These are phyloP conservation scores for Coemansia sp. DNA, from an alignment of 192 early-diverging fungal species.

Conservation along the genomic window DNA sequence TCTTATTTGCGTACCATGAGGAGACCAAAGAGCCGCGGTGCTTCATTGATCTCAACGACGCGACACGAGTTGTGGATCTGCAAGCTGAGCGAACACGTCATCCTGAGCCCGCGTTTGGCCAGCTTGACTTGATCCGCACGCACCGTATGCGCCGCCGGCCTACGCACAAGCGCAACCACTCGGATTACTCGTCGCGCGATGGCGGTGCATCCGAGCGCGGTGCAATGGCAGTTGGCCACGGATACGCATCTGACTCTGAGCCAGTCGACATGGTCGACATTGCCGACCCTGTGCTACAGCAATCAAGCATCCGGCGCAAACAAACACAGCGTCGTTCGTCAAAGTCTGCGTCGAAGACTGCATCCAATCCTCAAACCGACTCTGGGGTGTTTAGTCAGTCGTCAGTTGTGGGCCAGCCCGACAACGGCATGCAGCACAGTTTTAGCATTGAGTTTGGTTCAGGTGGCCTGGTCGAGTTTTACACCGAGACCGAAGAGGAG, in stretches of 20 bases:
- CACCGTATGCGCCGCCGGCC: conserved; percentile 25
- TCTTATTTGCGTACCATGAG: conserved; percentile 58
- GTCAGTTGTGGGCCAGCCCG: conserved; percentile 12
- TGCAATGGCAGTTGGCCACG: conserved; percentile 18
- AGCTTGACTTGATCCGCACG: conserved; percentile 25
- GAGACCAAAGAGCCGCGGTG: conserved; percentile 47
- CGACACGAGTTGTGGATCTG: conserved; percentile 46
- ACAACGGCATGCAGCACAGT: conserved; percentile 53
- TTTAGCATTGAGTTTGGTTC: conserved; percentile 55
- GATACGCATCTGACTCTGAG: conserved; percentile 54
- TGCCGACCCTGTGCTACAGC: conserved; percentile 39
- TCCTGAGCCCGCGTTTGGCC: conserved; percentile 17
- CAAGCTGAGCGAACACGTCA: conserved; percentile 9
- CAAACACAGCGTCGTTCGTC: neutral
- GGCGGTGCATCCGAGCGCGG: conserved; percentile 10
- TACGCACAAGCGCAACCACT: conserved; percentile 52
- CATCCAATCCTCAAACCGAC: conserved; percentile 15
- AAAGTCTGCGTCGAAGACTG: conserved; percentile 1
- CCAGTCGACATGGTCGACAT: conserved; percentile 41
- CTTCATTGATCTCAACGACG: conserved; percentile 55
- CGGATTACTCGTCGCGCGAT: conserved; percentile 45
- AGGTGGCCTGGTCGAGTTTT: conserved; percentile 51
- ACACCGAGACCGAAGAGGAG: conserved; percentile 43
- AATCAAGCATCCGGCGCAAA: conserved; percentile 26
- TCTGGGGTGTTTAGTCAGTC: conserved; percentile 39